Percentiles rank a stretch among this genome's conserved stretches.
These are phyloP conservation scores for Halenospora varia DNA, from an alignment of 495 filamentous ascomycete species.

Conservation along the genomic window DNA sequence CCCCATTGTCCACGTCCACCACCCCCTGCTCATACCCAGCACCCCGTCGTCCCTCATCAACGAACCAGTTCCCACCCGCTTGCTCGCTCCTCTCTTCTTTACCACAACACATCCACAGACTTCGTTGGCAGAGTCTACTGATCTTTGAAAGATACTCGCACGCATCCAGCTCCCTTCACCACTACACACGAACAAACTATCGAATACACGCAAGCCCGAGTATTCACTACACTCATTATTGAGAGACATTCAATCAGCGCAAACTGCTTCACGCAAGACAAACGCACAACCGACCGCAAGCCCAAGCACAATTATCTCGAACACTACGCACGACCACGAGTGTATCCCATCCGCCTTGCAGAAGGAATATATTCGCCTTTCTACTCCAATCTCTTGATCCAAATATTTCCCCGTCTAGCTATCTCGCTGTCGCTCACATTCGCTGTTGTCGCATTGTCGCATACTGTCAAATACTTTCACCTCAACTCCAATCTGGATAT, in stretches of 20 bases:
- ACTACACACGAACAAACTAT: neutral
- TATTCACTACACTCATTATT: slow-evolving; percentile 21
- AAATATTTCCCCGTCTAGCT: neutral
- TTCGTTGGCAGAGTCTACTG: slow-evolving; percentile 55
- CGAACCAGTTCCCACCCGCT: neutral
- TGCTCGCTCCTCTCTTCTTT: slow-evolving; percentile 2
- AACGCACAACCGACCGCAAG: neutral
- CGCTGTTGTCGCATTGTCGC: neutral
- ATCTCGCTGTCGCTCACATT: neutral
- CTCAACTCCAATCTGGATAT: neutral
- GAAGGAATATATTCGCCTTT: neutral
- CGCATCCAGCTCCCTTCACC: neutral
- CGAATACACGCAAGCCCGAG: slow-evolving; percentile 18
- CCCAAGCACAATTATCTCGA: slow-evolving; percentile 7
- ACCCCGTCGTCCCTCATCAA: neutral
- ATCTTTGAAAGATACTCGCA: slow-evolving; percentile 22
- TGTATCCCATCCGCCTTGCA: neutral
- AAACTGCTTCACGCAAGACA: neutral
- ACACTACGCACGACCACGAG: slow-evolving; percentile 9
- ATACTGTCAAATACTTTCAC: slow-evolving; percentile 3
- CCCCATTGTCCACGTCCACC: neutral
- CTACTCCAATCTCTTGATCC: neutral
- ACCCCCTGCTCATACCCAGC: neutral
- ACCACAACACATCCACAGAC: slow-evolving; percentile 30
- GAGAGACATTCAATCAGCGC: neutral